Conservation (phyloP, 176 grass and related monocot species). For the Neostapfia colusana region DNA sequence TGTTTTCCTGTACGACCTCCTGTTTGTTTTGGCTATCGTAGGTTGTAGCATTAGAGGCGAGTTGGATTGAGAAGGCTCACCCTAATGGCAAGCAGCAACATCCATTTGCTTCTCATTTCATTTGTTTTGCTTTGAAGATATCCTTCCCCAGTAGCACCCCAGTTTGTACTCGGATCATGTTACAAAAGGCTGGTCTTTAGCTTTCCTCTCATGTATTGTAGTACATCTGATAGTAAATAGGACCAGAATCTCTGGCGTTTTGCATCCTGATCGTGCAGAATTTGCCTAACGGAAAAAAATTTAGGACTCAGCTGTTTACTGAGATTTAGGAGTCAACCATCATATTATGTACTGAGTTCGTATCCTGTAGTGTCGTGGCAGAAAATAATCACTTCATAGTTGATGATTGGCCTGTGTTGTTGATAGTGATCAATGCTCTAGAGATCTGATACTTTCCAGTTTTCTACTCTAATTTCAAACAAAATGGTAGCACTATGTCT, state of each 20-base stretch:
- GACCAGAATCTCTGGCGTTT: background rate
- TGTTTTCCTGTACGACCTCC: background rate
- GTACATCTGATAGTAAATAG: background rate
- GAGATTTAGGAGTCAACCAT: too few species aligned
- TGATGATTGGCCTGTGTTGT: background rate
- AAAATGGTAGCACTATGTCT: constrained; percentile 7
- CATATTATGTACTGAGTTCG: background rate
- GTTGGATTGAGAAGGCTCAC: background rate
- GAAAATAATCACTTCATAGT: background rate
- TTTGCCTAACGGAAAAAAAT: too few species aligned
- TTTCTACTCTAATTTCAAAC: background rate
- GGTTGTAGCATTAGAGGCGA: background rate
- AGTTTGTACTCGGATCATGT: background rate
- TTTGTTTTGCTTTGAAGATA: background rate
- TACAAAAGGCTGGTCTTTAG: constrained; percentile 13
- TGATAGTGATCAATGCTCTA: background rate
- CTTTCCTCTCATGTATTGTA: constrained; percentile 2
- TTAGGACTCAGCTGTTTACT: too few species aligned
- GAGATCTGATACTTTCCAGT: background rate
- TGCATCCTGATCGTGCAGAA: too few species aligned
- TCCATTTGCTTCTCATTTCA: background rate
- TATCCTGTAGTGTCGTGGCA: background rate
- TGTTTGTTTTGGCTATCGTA: too few species aligned
- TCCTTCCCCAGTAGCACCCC: background rate
- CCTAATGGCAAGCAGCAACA: background rate